Evolutionary conservation across 2,329 filamentous ascomycete genomes (phyloP).

Genomic region (Uncinocarpus reesii): DNA sequence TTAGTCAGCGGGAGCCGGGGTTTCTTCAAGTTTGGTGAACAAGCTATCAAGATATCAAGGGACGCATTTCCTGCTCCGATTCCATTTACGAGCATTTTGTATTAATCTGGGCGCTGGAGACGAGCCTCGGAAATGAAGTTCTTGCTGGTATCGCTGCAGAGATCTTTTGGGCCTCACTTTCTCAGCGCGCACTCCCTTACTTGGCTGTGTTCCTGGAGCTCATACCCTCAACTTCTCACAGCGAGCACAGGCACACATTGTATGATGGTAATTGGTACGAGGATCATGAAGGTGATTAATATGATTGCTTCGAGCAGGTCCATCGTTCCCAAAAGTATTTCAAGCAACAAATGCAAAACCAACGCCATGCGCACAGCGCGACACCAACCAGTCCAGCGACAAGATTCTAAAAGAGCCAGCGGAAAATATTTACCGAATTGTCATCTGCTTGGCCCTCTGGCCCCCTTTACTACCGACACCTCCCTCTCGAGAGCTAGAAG

Average conservation of each 20-base stretch:
- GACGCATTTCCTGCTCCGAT: too few species aligned
- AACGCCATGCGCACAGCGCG: background rate
- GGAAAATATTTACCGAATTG: conserved; percentile 55
- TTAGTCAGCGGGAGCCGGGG: conserved; percentile 15
- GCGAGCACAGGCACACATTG: too few species aligned
- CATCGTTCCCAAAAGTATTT: too few species aligned
- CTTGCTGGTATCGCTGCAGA: too few species aligned
- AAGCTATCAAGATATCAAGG: background rate
- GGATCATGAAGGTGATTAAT: conserved; percentile 3
- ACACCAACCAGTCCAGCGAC: background rate
- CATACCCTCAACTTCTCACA: background rate
- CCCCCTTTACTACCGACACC: conserved; percentile 64
- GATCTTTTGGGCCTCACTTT: too few species aligned
- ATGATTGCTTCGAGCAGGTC: background rate
- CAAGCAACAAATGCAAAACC: background rate
- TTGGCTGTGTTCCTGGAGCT: background rate
- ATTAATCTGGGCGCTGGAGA: too few species aligned
- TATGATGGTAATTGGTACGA: too few species aligned
- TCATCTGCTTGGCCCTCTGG: conserved; percentile 89
- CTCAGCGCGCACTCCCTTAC: too few species aligned
- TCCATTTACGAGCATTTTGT: too few species aligned
- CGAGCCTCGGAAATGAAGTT: too few species aligned
- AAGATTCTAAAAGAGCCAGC: background rate
- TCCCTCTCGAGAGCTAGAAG: conserved; percentile 52
- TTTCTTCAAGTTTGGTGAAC: background rate